Conservation (phyloP, 1,284 basidiomycete genomes). For the Porogramme epimiltina region DNA sequence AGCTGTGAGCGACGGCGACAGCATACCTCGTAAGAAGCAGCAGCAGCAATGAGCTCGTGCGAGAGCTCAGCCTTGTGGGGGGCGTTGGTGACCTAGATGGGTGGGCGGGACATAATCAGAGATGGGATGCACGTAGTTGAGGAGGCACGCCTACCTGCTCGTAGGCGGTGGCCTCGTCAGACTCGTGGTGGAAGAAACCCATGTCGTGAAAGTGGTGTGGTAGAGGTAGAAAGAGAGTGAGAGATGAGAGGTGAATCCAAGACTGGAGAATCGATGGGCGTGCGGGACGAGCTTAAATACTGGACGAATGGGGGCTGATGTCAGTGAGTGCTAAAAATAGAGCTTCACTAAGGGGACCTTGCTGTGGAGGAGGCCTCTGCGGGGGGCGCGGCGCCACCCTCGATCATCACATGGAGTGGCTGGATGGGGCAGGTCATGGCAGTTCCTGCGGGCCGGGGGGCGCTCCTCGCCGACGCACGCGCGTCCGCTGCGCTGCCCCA, state of each 20-base stretch:
- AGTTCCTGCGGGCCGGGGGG: slow-evolving; percentile 2
- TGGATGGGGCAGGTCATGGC: slow-evolving; percentile 8
- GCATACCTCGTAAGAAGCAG: slow-evolving; percentile 48
- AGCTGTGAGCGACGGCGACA: background rate
- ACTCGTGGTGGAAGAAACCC: slow-evolving; percentile 55
- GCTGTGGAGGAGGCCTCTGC: slow-evolving; percentile 5
- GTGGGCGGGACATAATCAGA: slow-evolving; percentile 8
- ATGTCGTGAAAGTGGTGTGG: slow-evolving; percentile 41
- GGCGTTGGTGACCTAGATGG: slow-evolving; percentile 43
- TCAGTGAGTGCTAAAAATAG: slow-evolving; percentile 22
- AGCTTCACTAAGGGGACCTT: slow-evolving; percentile 5
- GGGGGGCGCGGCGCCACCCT: slow-evolving; percentile 2
- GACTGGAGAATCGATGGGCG: slow-evolving; percentile 10
- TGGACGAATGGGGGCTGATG: slow-evolving; percentile 11
- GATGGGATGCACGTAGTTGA: background rate
- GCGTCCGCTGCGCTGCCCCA: slow-evolving; percentile 7
- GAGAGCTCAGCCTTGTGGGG: slow-evolving; percentile 59
- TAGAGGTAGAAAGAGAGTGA: slow-evolving; percentile 19
- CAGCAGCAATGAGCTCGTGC: slow-evolving; percentile 68
- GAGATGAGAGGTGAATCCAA: slow-evolving; percentile 20
- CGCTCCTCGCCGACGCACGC: slow-evolving; percentile 5
- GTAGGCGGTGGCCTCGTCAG: slow-evolving; percentile 50
- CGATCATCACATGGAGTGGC: slow-evolving; percentile 21
- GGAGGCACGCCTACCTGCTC: slow-evolving; percentile 36
- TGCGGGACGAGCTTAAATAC: slow-evolving; percentile 29